A percentile compares a stretch with the other conserved stretches of the same genome.
phyloP scores from a whole-genome alignment of 352 stramenopile genomes.

The Pythium apleroticum region DNA sequence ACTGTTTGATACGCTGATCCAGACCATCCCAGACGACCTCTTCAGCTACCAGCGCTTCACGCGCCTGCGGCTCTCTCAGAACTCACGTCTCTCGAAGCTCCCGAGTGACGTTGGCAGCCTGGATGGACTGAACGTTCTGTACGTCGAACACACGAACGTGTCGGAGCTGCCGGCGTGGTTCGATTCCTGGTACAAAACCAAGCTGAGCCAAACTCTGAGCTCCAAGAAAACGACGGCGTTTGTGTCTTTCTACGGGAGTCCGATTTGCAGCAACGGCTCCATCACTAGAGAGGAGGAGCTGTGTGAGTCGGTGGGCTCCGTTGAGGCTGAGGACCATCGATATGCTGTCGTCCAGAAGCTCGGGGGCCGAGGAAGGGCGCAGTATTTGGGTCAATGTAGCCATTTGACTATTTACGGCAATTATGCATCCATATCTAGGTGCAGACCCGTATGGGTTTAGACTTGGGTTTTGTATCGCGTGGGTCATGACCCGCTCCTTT shows the following conservation, averaged over 20 bases:
- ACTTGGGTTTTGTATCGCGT: not conserved
- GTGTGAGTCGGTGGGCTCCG: not conserved
- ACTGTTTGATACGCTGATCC: not conserved
- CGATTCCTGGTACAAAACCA: not conserved
- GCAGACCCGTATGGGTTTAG: not conserved
- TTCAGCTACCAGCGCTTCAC: conserved; percentile 1
- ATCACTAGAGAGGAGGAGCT: not conserved
- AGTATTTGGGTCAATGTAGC: not conserved
- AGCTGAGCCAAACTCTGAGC: not conserved
- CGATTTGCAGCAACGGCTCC: not conserved
- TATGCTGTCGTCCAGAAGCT: not conserved
- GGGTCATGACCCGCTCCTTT: not conserved
- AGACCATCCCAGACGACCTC: conserved; percentile 1
- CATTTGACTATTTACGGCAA: conserved; percentile 4
- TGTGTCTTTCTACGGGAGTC: conserved; percentile 1
- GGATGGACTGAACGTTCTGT: not conserved
- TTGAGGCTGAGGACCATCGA: not conserved
- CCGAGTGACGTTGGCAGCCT: conserved; percentile 5
- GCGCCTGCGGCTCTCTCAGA: conserved; percentile 3
- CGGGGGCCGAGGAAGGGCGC: not conserved
- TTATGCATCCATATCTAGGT: not conserved
- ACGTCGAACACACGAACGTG: conserved; percentile 10
- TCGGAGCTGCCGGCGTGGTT: conserved; percentile 9
- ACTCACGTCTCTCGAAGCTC: not conserved
- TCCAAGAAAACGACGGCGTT: not conserved